Percentiles rank a stretch among this genome's conserved stretches.
phyloP scores from a whole-genome alignment of 2,329 filamentous ascomycete species.

The Dactylella cylindrospora region DNA sequence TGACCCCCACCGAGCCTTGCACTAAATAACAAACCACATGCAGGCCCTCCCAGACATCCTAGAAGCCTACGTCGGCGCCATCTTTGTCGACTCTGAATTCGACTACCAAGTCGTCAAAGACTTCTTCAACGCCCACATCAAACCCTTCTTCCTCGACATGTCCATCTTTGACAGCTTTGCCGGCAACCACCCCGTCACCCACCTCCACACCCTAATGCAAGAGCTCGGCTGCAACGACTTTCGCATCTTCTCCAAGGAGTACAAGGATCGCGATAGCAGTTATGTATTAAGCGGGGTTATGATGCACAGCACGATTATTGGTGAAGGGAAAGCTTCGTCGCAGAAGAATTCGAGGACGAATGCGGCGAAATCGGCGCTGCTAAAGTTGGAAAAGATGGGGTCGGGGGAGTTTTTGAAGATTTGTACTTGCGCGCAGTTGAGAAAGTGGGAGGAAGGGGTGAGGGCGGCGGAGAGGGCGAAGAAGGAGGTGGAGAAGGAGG shows the following conservation, averaged over 20 bases:
- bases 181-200: conserved; percentile 78
- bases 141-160: conserved; percentile 82
- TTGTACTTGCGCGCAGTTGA: conserved; percentile 43
- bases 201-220: conserved; percentile 56
- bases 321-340: conserved; percentile 63
- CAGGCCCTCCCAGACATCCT: conserved; percentile 77
- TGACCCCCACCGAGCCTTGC: neutral
- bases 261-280: conserved; percentile 56
- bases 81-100: conserved; percentile 87
- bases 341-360: conserved; percentile 71
- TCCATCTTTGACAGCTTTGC: conserved; percentile 80
- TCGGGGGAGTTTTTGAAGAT: conserved; percentile 42
- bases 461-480: conserved; percentile 13
- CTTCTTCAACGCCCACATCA: conserved; percentile 76
- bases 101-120: conserved; percentile 69
- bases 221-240: conserved; percentile 53
- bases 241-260: conserved; percentile 60
- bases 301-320: conserved; percentile 71
- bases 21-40: conserved; percentile 22
- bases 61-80: conserved; percentile 83
- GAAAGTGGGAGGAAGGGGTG: conserved; percentile 18
- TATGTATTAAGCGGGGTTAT: conserved; percentile 70
- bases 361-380: conserved; percentile 64
- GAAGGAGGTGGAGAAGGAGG: conserved; percentile 8
- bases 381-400: conserved; percentile 55